Evolutionary conservation across 169 alveolate species (phyloP).

Genomic region (Eimeria acervulina): DNA sequence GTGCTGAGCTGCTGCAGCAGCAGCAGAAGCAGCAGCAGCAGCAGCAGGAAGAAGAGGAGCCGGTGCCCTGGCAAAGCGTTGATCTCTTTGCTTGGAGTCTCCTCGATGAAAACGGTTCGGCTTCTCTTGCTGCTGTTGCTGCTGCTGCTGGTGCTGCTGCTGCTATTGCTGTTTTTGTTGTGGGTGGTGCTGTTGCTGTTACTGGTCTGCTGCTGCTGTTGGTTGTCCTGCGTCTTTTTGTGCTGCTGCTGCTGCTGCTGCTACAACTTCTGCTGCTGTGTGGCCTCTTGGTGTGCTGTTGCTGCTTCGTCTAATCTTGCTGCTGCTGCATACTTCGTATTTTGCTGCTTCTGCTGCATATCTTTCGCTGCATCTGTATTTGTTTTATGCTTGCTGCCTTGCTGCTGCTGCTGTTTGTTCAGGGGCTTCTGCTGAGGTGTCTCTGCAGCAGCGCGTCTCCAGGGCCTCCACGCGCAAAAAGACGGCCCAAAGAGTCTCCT

Average conservation of each 20-base stretch:
- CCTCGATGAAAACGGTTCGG: conserved; percentile 53
- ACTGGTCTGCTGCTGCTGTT: not conserved
- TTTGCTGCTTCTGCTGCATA: not conserved
- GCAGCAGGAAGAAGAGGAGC: not conserved
- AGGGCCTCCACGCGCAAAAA: conserved; percentile 10
- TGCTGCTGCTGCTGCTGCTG: not conserved
- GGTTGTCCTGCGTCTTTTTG: not conserved
- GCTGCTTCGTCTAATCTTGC: not conserved
- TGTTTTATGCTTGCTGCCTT: not conserved
- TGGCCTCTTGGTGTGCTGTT: not conserved
- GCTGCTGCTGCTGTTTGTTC: conserved; percentile 27
- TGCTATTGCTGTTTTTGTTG: too few relatives aligned
- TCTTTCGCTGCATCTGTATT: not conserved
- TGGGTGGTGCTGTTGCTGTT: not conserved
- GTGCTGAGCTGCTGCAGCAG: not conserved
- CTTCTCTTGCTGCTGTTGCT: not conserved
- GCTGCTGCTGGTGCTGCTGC: not conserved
- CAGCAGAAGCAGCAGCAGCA: not conserved
- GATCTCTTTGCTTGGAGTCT: conserved; percentile 78
- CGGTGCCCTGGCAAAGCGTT: conserved; percentile 60
- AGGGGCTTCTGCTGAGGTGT: conserved; percentile 44
- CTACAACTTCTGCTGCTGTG: not conserved
- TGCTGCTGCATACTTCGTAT: not conserved
- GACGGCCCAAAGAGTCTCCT: not conserved
- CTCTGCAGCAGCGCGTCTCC: conserved; percentile 17